These are phyloP conservation scores for Vicia villosa DNA, from an alignment of 306 rosid species.

Conservation along the genomic window DNA sequence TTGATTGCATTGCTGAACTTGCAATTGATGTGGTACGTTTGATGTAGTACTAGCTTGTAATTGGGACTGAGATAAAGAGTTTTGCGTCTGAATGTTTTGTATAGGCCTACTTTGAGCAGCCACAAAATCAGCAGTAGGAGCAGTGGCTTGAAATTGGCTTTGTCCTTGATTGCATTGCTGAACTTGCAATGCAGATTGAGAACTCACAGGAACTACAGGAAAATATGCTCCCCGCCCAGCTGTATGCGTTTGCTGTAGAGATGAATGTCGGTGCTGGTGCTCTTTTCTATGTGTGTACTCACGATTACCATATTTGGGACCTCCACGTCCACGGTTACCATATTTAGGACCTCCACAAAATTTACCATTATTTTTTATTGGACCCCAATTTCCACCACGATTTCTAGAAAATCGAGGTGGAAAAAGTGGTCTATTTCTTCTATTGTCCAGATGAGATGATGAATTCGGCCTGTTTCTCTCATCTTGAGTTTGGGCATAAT, in stretches of 20 bases:
- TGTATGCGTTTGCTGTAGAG: conserved; percentile 49
- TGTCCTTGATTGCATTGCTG: conserved; percentile 61
- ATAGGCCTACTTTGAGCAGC: conserved; percentile 50
- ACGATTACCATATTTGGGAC: conserved; percentile 46
- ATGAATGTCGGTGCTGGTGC: conserved; percentile 43
- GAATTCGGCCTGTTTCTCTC: conserved; percentile 49
- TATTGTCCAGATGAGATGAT: conserved; percentile 42
- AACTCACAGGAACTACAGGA: conserved; percentile 45
- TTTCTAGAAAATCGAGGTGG: conserved; percentile 45
- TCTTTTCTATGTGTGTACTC: conserved; percentile 53
- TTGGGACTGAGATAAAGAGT: conserved; percentile 55
- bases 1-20: conserved; percentile 62
- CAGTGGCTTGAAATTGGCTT: conserved; percentile 55
- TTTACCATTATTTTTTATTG: conserved; percentile 45
- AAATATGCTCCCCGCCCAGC: conserved; percentile 49
- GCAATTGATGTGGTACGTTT: conserved; percentile 46
- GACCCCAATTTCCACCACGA: conserved; percentile 53
- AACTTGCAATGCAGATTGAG: conserved; percentile 44
- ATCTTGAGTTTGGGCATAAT: conserved; percentile 44
- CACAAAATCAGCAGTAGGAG: conserved; percentile 38
- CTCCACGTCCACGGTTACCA: conserved; percentile 54
- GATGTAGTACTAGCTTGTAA: conserved; percentile 43
- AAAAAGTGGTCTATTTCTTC: conserved; percentile 36
- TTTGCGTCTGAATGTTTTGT: conserved; percentile 52
- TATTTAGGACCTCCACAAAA: conserved; percentile 50